phyloP scores from a whole-genome alignment of 2,329 filamentous ascomycete genomes.

The Aspergillus pseudotamarii region DNA sequence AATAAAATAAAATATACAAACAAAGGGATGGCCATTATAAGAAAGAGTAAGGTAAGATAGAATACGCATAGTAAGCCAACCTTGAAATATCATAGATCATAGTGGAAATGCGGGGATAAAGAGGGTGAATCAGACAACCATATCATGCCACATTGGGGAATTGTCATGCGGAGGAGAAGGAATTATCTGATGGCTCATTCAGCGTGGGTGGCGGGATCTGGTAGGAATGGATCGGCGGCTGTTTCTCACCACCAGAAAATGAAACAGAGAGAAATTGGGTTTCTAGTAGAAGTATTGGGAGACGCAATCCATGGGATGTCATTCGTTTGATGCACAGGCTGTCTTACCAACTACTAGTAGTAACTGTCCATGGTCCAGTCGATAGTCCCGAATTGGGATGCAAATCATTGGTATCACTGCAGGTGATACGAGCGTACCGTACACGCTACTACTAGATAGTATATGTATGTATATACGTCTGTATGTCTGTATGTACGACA shows the following conservation, averaged over 20 bases:
- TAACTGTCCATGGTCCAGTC: neutral
- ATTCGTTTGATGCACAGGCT: neutral
- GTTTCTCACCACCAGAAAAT: neutral
- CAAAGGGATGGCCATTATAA: too few species aligned
- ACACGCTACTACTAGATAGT: too few species aligned
- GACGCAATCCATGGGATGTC: neutral
- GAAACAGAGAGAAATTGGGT: neutral
- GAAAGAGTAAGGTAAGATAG: neutral
- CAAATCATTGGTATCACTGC: neutral
- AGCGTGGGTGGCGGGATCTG: neutral
- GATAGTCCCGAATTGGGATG: neutral
- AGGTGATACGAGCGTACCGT: neutral
- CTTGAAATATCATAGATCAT: neutral
- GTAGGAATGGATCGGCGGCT: neutral
- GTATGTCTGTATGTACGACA: neutral
- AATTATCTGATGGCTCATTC: neutral
- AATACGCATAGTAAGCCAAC: neutral
- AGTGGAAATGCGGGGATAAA: slow-evolving; percentile 3
- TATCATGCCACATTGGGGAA: slow-evolving; percentile 10
- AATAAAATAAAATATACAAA: too few species aligned
- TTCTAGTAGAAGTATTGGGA: neutral
- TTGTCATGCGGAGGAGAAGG: slow-evolving; percentile 1
- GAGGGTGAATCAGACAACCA: slow-evolving; percentile 7
- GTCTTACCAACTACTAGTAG: too few species aligned
- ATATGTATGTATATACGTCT: neutral